Evolutionary conservation across 2,329 filamentous ascomycete species (phyloP), one percentile per base, ranked within the genome.

Genomic region (Penicillium sp.): DNA sequence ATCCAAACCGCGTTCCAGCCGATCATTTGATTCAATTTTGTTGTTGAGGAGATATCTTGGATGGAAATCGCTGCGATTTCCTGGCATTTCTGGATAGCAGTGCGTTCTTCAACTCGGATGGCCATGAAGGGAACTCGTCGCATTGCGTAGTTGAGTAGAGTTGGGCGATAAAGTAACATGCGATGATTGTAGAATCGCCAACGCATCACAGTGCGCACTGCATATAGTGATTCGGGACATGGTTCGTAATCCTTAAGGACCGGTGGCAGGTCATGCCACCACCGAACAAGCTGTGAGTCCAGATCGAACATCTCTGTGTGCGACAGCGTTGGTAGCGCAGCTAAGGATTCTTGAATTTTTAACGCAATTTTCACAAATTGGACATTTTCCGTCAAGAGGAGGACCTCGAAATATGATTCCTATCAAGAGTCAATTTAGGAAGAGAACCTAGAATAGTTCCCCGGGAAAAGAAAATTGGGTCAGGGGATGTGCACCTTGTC

Each of bases 1-100:
- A 91, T 86, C 88, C 88, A 91, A 2, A 89, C 88, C 0, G 86
- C 89, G 69, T 90, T 89, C 89, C 89, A 91, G 12, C 88, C 88
- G 0, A 85, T 83, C 76, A 91, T 88, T 68, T 90, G 84, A 69
- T 89, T 89, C 52, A 85, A 81, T 31, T 82, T 82, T 78, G 87
- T 90, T 63, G 88, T 86, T 29, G 79, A 78, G 8, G 85, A 81
- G 60, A 92, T 89, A 56, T 90, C 87, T 58, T 86, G 82, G 59
- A 92, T 89, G 0, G 86, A 86, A 62, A 86, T 82, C 60, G 83
- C 83, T 13, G 89, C 88, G 3, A 90, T 81, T 49, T 84, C 80
- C n/a, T 87, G 82, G 70, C 89, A 91, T 19, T 84, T 85, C 56
- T 84, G 81, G 33, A 91, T 83, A 6, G 87, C 86, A 0, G 82